These are phyloP conservation scores for Pleurotus tuoliensis DNA, from an alignment of 768 basidiomycete genomes.

Conservation along the genomic window DNA sequence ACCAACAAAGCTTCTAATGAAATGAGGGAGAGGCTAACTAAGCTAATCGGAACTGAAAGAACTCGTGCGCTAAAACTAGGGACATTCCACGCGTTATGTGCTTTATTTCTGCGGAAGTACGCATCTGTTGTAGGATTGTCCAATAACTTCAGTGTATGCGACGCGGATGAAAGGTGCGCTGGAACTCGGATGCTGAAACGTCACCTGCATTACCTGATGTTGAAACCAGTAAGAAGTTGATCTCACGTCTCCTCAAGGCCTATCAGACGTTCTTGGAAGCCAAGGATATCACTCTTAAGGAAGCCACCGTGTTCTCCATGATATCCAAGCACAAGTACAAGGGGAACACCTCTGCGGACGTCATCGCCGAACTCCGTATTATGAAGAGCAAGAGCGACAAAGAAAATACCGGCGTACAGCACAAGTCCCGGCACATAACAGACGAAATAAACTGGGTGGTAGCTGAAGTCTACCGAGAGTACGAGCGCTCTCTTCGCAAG, in stretches of 20 bases:
- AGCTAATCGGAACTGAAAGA: conserved; percentile 58
- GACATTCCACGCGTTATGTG: conserved; percentile 79
- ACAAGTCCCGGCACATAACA: conserved; percentile 9
- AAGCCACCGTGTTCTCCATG: conserved; percentile 45
- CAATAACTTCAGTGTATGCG: conserved; percentile 79
- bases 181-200: background rate
- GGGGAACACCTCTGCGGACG: conserved; percentile 50
- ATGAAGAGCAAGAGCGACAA: conserved; percentile 4
- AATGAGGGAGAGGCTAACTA: conserved; percentile 69
- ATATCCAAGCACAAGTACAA: conserved; percentile 80
- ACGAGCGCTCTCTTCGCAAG: conserved; percentile 55
- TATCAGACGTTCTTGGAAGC: conserved; percentile 43
- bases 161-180: conserved; percentile 71
- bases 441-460: conserved; percentile 36
- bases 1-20: conserved; percentile 90
- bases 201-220: conserved; percentile 1
- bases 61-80: conserved; percentile 61
- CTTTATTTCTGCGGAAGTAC: conserved; percentile 65
- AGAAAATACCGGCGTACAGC: conserved; percentile 7
- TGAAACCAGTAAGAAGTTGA: conserved; percentile 58
- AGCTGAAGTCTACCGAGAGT: conserved; percentile 57
- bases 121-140: conserved; percentile 52
- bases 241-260: conserved; percentile 54
- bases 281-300: conserved; percentile 50
- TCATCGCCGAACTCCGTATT: conserved; percentile 24